A percentile compares a stretch with the other conserved stretches of the same genome.
phyloP scores from a whole-genome alignment of 2,329 filamentous ascomycete genomes.

The Aspergillus hortae region DNA sequence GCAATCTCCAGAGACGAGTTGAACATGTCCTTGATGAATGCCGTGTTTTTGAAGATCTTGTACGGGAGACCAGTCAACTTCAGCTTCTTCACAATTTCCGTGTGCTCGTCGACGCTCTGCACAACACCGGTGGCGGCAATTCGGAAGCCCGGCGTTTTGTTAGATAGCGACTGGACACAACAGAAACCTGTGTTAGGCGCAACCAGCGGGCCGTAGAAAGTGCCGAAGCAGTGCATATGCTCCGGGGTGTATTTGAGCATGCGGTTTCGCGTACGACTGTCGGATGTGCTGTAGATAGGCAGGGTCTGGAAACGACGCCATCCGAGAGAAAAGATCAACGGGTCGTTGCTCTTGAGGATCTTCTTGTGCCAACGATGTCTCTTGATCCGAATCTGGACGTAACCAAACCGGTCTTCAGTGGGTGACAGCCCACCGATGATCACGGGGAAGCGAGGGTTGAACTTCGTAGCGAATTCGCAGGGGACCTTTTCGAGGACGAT shows the following conservation, averaged over 20 bases:
- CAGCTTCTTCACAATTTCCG: slow-evolving; percentile 98
- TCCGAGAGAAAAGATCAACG: slow-evolving; percentile 91
- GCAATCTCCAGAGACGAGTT: slow-evolving; percentile 87
- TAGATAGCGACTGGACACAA: slow-evolving; percentile 84
- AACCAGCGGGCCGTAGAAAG: slow-evolving; percentile 90
- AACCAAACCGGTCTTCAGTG: slow-evolving; percentile 94
- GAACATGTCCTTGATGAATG: slow-evolving; percentile 99
- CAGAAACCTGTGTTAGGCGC: slow-evolving; percentile 95
- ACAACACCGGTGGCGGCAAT: slow-evolving; percentile 94
- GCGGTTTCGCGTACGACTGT: slow-evolving; percentile 86
- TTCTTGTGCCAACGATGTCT: slow-evolving; percentile 98
- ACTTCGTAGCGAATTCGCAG: slow-evolving; percentile 80
- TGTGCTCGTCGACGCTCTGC: slow-evolving; percentile 87
- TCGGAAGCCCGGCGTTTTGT: slow-evolving; percentile 82
- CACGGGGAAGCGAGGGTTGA: slow-evolving; percentile 77
- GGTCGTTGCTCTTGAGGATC: slow-evolving; percentile 97
- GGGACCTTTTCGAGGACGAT: slow-evolving; percentile 86
- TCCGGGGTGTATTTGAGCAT: slow-evolving; percentile 99
- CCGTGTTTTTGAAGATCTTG: slow-evolving; percentile 99
- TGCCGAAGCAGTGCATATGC: slow-evolving; percentile 98
- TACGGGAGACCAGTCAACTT: slow-evolving; percentile 91
- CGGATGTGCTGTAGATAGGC: slow-evolving; percentile 91
- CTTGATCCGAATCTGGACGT: slow-evolving; percentile 94
- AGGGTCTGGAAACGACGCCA: slow-evolving; percentile 93
- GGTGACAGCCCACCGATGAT: slow-evolving; percentile 87